These are phyloP conservation scores for Stachybotrys chartarum DNA, from an alignment of 2,329 filamentous ascomycete genomes.

Conservation along the genomic window DNA sequence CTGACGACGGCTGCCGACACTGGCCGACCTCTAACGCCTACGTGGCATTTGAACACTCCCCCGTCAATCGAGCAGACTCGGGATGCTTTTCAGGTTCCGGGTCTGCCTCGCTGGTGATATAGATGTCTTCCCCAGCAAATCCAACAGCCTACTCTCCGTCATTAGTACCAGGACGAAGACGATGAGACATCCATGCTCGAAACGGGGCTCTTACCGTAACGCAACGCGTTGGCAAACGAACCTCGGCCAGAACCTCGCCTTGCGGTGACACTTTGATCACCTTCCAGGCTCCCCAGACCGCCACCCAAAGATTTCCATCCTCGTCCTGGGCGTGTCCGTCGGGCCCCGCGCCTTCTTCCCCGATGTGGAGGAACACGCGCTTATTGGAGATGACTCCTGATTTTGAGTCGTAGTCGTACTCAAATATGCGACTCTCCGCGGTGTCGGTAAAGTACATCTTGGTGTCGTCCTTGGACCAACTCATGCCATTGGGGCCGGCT, in stretches of 20 bases:
- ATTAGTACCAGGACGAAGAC: neutral
- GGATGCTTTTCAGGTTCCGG: slow-evolving; percentile 10
- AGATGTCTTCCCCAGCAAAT: slow-evolving; percentile 8
- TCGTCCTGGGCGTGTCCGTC: slow-evolving; percentile 10
- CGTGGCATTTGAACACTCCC: slow-evolving; percentile 9
- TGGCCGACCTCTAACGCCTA: slow-evolving; percentile 4
- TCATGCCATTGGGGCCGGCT: slow-evolving; percentile 9
- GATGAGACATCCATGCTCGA: neutral
- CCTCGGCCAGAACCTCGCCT: slow-evolving; percentile 8
- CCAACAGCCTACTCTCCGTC: slow-evolving; percentile 5
- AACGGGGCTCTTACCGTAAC: slow-evolving; percentile 5
- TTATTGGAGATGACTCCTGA: slow-evolving; percentile 3
- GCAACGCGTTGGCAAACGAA: slow-evolving; percentile 8
- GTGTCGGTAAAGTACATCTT: slow-evolving; percentile 10
- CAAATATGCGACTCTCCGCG: slow-evolving; percentile 1
- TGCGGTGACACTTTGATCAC: slow-evolving; percentile 7
- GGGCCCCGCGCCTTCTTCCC: slow-evolving; percentile 8
- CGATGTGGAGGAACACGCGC: slow-evolving; percentile 5
- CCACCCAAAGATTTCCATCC: slow-evolving; percentile 10
- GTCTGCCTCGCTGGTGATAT: slow-evolving; percentile 10
- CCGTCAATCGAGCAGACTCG: slow-evolving; percentile 7
- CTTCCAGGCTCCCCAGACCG: slow-evolving; percentile 9
- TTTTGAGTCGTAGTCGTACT: slow-evolving; percentile 4
- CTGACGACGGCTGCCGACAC: neutral
- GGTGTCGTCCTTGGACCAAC: slow-evolving; percentile 9